These are phyloP conservation scores for Allium sativum DNA, from an alignment of 106 monocot species.

Conservation along the genomic window DNA sequence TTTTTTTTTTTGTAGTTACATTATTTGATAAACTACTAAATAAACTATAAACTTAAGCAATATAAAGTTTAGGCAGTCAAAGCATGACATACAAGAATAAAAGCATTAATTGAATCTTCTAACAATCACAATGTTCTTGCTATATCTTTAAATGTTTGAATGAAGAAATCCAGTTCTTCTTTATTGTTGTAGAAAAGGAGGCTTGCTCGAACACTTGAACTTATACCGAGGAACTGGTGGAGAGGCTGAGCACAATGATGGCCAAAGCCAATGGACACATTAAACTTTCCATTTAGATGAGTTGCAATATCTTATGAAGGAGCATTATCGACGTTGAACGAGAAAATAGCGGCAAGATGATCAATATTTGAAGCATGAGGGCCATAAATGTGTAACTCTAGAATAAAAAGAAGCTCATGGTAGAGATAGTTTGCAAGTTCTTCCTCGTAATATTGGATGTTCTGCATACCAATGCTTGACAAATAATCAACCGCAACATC, in stretches of 20 bases:
- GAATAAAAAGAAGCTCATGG: constrained; percentile 57
- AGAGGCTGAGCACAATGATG: constrained; percentile 94
- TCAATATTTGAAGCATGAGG: constrained; percentile 46
- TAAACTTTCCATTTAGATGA: constrained; percentile 55
- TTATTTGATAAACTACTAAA: no score
- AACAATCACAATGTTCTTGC: constrained; percentile 16
- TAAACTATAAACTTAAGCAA: no score
- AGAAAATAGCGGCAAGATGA: constrained; percentile 64
- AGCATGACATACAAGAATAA: no score
- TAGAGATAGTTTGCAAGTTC: constrained; percentile 65
- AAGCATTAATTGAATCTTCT: background rate
- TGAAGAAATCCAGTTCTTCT: constrained; percentile 71
- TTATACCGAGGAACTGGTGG: constrained; percentile 57
- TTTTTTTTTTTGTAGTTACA: no score
- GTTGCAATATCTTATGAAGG: constrained; percentile 89
- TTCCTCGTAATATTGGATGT: constrained; percentile 79
- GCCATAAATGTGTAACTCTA: constrained; percentile 68
- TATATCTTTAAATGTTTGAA: constrained; percentile 59
- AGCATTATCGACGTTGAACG: constrained; percentile 82
- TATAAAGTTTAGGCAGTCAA: no score
- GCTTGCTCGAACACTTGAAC: constrained; percentile 76
- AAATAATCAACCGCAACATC: constrained; percentile 93
- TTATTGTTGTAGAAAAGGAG: constrained; percentile 88
- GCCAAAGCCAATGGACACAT: constrained; percentile 87
- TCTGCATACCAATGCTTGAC: constrained; percentile 70